phyloP scores from a whole-genome alignment of 352 stramenopile species.

The Phytophthora chlamydospora region DNA sequence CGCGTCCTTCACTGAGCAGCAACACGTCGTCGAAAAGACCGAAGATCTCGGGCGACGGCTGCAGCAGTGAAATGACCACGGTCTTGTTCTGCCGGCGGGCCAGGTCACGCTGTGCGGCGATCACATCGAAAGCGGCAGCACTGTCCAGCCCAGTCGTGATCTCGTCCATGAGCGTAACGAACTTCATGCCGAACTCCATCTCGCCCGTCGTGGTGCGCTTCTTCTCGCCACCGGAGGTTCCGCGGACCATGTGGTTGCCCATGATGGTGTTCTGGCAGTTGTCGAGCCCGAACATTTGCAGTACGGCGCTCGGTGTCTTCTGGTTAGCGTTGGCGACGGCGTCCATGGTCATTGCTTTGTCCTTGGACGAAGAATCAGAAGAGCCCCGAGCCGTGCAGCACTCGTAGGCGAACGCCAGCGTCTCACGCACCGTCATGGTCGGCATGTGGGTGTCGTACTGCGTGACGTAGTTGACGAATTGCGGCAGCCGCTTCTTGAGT shows the following conservation, averaged over 20 bases:
- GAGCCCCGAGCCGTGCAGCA: conserved; percentile 11
- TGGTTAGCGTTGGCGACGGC: background rate
- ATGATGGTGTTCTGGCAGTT: conserved; percentile 22
- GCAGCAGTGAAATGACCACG: conserved; percentile 18
- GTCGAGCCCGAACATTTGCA: conserved; percentile 12
- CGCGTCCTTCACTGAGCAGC: conserved; percentile 10
- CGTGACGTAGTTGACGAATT: conserved; percentile 26
- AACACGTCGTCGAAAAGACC: conserved; percentile 13
- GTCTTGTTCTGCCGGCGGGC: conserved; percentile 16
- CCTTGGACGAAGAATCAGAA: background rate
- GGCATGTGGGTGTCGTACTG: conserved; percentile 19
- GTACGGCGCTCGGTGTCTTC: background rate
- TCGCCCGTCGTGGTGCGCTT: conserved; percentile 79
- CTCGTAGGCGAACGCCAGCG: conserved; percentile 19
- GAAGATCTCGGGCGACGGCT: conserved; percentile 22
- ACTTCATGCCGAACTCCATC: conserved; percentile 88
- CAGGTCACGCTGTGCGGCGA: conserved; percentile 15
- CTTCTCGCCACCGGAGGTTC: conserved; percentile 81
- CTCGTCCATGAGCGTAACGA: conserved; percentile 34
- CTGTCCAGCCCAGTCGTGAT: conserved; percentile 25
- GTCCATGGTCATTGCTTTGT: background rate
- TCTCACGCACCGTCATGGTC: conserved; percentile 19
- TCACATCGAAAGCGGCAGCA: conserved; percentile 20
- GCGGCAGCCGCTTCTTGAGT: conserved; percentile 11
- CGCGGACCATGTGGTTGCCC: conserved; percentile 24